phyloP scores from a whole-genome alignment of 2,329 filamentous ascomycete species.

The Truncatella angustata region DNA sequence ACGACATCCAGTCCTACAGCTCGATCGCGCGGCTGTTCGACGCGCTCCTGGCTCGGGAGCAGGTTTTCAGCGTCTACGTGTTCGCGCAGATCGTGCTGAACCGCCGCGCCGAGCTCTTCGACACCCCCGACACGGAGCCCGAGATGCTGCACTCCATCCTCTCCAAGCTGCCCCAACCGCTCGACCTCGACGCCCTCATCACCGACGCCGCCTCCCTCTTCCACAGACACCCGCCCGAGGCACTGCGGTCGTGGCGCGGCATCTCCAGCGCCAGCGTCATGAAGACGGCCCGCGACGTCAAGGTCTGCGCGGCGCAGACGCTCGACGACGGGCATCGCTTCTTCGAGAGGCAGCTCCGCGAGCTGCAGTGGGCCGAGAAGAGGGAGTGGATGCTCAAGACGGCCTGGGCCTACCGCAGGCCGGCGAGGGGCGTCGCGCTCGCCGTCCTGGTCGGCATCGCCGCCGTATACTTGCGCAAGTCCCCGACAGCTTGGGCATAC shows the following conservation, averaged over 20 bases:
- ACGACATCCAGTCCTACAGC: slow-evolving; percentile 87
- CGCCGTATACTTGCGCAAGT: slow-evolving; percentile 65
- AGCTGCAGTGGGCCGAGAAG: slow-evolving; percentile 67
- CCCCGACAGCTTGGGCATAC: slow-evolving; percentile 26
- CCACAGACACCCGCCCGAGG: slow-evolving; percentile 66
- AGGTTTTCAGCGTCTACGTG: slow-evolving; percentile 86
- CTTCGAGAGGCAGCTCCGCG: slow-evolving; percentile 69
- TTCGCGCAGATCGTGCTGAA: slow-evolving; percentile 86
- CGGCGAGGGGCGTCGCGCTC: slow-evolving; percentile 59
- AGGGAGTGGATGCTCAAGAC: slow-evolving; percentile 47
- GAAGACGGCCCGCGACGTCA: slow-evolving; percentile 69
- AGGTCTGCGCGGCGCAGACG: slow-evolving; percentile 51
- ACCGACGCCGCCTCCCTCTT: slow-evolving; percentile 63
- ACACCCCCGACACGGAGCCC: slow-evolving; percentile 76
- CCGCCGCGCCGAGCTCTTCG: slow-evolving; percentile 80
- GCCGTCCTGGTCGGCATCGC: slow-evolving; percentile 66
- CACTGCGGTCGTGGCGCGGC: slow-evolving; percentile 66
- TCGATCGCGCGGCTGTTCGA: slow-evolving; percentile 92
- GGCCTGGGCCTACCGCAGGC: slow-evolving; percentile 64
- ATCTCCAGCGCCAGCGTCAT: slow-evolving; percentile 78
- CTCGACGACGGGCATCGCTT: slow-evolving; percentile 64
- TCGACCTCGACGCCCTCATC: slow-evolving; percentile 79
- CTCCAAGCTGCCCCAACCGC: slow-evolving; percentile 77
- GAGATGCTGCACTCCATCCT: slow-evolving; percentile 91
- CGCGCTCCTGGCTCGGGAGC: slow-evolving; percentile 81